These are phyloP conservation scores for Vitis hybrid DNA, from an alignment of 177 flowering plant species.

Conservation along the genomic window DNA sequence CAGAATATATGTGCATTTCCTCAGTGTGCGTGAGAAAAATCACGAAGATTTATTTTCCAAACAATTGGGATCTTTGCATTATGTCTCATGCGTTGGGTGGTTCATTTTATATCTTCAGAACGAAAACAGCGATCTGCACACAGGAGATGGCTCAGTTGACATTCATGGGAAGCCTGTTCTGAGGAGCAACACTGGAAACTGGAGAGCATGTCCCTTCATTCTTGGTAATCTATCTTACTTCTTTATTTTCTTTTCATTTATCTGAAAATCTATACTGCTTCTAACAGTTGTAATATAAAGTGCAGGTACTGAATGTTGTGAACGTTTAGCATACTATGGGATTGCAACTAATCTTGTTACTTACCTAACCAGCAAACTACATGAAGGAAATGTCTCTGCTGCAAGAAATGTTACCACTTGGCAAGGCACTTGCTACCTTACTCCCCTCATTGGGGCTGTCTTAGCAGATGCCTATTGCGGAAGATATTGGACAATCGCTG, in stretches of 20 bases:
- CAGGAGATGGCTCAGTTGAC: slow-evolving; percentile 95
- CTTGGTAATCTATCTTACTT: slow-evolving; percentile 37
- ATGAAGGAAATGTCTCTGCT: slow-evolving; percentile 78
- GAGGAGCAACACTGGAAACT: slow-evolving; percentile 76
- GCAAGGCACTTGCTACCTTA: slow-evolving; percentile 79
- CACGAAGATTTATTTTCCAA: not conserved
- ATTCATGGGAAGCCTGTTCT: slow-evolving; percentile 70
- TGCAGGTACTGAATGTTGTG: slow-evolving; percentile 87
- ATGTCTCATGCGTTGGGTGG: not conserved
- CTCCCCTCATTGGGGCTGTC: slow-evolving; percentile 85
- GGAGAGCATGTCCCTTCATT: slow-evolving; percentile 95
- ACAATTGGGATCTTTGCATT: not conserved
- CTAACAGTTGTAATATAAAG: slow-evolving; percentile 8
- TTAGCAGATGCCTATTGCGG: slow-evolving; percentile 89
- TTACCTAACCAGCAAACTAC: slow-evolving; percentile 62
- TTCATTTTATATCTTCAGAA: slow-evolving; percentile 25
- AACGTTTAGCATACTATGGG: slow-evolving; percentile 85
- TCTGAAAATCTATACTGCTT: not conserved
- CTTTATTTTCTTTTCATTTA: not conserved
- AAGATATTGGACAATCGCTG: slow-evolving; percentile 86
- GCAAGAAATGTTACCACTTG: slow-evolving; percentile 85
- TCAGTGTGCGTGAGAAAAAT: no score
- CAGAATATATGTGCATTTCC: not conserved
- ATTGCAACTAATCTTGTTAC: slow-evolving; percentile 80
- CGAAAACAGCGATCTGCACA: slow-evolving; percentile 43